A percentile compares a stretch with the other conserved stretches of the same genome.
Evolutionary conservation across 306 rosid species (phyloP).

Genomic region (Adenanthera pavonina): DNA sequence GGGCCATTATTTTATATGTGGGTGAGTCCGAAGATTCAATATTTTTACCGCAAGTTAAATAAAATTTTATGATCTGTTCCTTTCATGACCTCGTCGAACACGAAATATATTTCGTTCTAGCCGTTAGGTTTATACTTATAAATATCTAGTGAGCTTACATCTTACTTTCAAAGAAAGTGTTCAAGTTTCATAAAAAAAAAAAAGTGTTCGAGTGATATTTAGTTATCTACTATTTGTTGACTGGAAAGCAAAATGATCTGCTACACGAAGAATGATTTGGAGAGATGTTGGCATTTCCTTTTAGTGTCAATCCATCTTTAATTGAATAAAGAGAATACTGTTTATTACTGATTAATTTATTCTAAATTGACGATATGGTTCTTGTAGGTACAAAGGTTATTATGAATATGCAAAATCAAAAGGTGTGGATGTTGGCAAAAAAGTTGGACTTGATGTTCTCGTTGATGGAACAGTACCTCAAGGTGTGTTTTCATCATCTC

Average conservation of each 20-base stretch:
- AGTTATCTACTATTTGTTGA: neutral
- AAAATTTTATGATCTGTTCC: neutral
- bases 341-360: neutral
- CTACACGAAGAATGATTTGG: neutral
- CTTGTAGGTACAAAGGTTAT: slow-evolving; percentile 88
- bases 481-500: slow-evolving; percentile 52
- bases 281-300: neutral
- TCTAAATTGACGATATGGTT: slow-evolving; percentile 31
- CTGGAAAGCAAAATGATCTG: slow-evolving; percentile 12
- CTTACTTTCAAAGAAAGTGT: neutral
- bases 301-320: neutral
- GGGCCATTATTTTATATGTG: slow-evolving; percentile 98
- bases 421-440: slow-evolving; percentile 63
- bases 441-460: slow-evolving; percentile 88
- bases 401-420: slow-evolving; percentile 70
- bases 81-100: neutral
- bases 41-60: slow-evolving; percentile 9
- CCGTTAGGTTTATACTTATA: neutral
- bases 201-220: neutral
- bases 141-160: neutral
- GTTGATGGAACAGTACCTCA: slow-evolving; percentile 95
- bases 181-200: neutral
- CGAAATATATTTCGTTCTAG: neutral
- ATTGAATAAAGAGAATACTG: slow-evolving; percentile 16
- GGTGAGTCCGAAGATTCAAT: slow-evolving; percentile 57